Evolutionary conservation across 2,329 filamentous ascomycete species (phyloP).

Genomic region (Trichoderma asperellum): DNA sequence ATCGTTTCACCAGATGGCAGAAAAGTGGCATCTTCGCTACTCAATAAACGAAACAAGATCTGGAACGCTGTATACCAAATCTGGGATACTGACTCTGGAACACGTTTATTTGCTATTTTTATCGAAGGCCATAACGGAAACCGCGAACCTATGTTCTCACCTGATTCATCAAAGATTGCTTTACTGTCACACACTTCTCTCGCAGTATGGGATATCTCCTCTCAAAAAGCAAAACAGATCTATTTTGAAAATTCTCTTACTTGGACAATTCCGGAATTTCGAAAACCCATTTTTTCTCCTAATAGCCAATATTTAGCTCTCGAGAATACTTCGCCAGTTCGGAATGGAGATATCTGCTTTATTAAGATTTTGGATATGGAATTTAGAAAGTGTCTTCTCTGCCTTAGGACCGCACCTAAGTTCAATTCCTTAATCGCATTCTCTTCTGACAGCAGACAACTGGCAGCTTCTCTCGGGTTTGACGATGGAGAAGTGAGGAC

Average conservation of each 20-base stretch:
- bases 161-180: not conserved
- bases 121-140: too few species aligned
- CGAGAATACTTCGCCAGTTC: too few species aligned
- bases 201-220: too few species aligned
- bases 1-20: not conserved
- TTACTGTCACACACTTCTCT: too few species aligned
- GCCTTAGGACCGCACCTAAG: too few species aligned
- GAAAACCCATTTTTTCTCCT: too few species aligned
- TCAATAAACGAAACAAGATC: not conserved
- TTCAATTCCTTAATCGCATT: not conserved
- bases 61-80: not conserved
- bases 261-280: too few species aligned
- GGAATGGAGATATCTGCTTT: too few species aligned
- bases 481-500: rapidly evolving
- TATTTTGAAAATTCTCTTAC: too few species aligned
- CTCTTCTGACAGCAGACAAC: not conserved
- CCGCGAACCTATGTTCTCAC: too few species aligned
- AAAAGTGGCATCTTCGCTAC: not conserved
- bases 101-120: not conserved
- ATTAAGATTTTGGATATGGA: not conserved
- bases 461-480: not conserved
- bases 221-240: too few species aligned
- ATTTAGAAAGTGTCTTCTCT: not conserved
- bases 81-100: not conserved
- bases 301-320: too few species aligned